A percentile compares a stretch with the other conserved stretches of the same genome.
Evolutionary conservation across 177 flowering plant genomes (phyloP).

Genomic region (Vitis hybrid): DNA sequence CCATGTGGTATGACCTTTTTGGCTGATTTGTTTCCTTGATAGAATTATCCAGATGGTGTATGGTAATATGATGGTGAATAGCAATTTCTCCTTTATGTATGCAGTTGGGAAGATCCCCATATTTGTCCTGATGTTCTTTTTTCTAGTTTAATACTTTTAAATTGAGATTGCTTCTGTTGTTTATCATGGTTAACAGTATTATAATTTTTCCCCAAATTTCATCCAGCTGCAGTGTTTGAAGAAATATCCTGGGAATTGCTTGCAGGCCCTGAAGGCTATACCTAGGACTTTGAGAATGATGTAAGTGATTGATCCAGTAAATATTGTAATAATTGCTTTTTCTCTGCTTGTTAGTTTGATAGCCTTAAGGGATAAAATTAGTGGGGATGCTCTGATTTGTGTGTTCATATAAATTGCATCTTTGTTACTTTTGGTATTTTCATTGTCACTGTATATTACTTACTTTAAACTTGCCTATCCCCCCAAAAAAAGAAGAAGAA

Average conservation of each 20-base stretch:
- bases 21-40: no score
- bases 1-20: no score
- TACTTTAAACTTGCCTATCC: no score
- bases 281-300: constrained; percentile 98
- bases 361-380: not conserved
- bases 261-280: constrained; percentile 84
- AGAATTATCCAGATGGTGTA: not conserved
- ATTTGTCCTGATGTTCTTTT: no score
- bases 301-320: constrained; percentile 44
- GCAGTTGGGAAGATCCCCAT: no score
- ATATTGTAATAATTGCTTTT: not conserved
- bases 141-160: not conserved
- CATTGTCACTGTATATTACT: no score
- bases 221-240: constrained; percentile 80
- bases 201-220: constrained; percentile 2
- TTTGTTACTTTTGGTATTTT: no score
- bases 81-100: not conserved
- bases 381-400: not conserved
- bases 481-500: not conserved
- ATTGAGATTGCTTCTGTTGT: constrained; percentile 1
- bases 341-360: not conserved
- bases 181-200: not conserved
- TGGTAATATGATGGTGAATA: not conserved
- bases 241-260: constrained; percentile 81
- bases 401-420: not conserved